A percentile compares a stretch with the other conserved stretches of the same genome.
Evolutionary conservation across 768 basidiomycete genomes (phyloP).

Genomic region (Tricholoma matsutake): DNA sequence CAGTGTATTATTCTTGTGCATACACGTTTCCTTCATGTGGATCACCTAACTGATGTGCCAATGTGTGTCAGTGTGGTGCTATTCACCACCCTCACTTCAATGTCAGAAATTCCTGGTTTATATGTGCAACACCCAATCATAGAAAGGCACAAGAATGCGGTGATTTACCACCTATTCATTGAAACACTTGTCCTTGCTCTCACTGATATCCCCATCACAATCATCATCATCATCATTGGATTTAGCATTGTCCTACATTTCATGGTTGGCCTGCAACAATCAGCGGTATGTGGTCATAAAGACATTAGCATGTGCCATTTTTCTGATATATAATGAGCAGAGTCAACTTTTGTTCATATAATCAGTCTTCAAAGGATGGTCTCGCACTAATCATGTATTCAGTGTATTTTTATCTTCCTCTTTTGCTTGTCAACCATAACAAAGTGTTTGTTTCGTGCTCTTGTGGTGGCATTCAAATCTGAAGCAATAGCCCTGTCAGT

Average conservation of each 20-base stretch:
- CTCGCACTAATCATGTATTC: background rate
- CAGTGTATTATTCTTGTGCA: constrained; percentile 73
- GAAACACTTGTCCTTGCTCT: constrained; percentile 48
- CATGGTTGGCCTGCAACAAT: constrained; percentile 53
- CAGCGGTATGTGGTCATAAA: constrained; percentile 25
- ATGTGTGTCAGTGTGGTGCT: constrained; percentile 12
- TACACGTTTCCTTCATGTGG: constrained; percentile 5
- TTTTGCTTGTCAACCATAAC: constrained; percentile 58
- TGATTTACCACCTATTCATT: constrained; percentile 43
- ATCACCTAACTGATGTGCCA: background rate
- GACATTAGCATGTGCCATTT: background rate
- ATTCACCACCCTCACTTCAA: constrained; percentile 9
- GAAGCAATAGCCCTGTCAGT: constrained; percentile 62
- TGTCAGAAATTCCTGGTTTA: constrained; percentile 34
- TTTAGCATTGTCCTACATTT: constrained; percentile 59
- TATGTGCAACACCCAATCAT: constrained; percentile 61
- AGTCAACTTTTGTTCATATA: constrained; percentile 57
- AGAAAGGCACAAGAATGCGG: constrained; percentile 52
- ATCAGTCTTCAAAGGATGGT: constrained; percentile 21
- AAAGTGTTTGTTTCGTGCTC: constrained; percentile 70
- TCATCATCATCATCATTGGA: constrained; percentile 39
- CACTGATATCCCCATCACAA: constrained; percentile 60
- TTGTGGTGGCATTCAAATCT: constrained; percentile 57
- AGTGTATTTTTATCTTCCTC: constrained; percentile 60
- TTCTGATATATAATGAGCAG: background rate